Evolutionary conservation across 2,329 filamentous ascomycete genomes (phyloP).

Genomic region (Tothia fuscella): DNA sequence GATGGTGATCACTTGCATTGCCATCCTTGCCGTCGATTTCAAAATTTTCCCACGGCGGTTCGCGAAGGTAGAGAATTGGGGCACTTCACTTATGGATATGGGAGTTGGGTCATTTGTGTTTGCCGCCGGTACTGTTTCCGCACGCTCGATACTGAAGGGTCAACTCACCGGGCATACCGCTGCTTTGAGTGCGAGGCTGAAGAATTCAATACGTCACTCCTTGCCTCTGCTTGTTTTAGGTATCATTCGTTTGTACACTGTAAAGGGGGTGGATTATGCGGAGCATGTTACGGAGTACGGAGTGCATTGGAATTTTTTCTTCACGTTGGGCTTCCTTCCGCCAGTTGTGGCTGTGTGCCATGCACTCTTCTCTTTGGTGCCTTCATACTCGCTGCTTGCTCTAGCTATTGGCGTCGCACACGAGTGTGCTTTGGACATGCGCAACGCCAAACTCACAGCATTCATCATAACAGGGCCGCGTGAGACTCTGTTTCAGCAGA

Average conservation of each 20-base stretch:
- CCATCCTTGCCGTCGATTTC: slow-evolving; percentile 96
- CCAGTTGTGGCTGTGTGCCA: slow-evolving; percentile 82
- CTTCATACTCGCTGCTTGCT: slow-evolving; percentile 66
- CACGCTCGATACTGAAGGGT: slow-evolving; percentile 65
- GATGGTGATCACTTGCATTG: slow-evolving; percentile 79
- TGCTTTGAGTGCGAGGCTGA: slow-evolving; percentile 46
- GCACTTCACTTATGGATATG: slow-evolving; percentile 96
- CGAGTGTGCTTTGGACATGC: slow-evolving; percentile 57
- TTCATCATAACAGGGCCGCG: slow-evolving; percentile 77
- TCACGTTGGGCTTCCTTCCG: slow-evolving; percentile 78
- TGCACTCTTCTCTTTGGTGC: slow-evolving; percentile 54
- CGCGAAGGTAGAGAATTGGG: slow-evolving; percentile 98
- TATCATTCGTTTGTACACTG: slow-evolving; percentile 67
- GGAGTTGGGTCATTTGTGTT: slow-evolving; percentile 98
- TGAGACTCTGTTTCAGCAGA: slow-evolving; percentile 69
- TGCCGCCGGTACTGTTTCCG: slow-evolving; percentile 81
- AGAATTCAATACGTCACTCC: slow-evolving; percentile 63
- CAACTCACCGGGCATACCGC: slow-evolving; percentile 39
- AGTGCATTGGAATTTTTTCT: slow-evolving; percentile 99
- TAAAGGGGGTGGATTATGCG: slow-evolving; percentile 90
- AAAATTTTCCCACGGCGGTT: slow-evolving; percentile 84
- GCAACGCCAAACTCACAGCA: slow-evolving; percentile 63
- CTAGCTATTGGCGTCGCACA: slow-evolving; percentile 58
- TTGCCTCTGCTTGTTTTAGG: slow-evolving; percentile 73
- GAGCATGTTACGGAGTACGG: slow-evolving; percentile 97